phyloP scores from a whole-genome alignment of 176 grass and related monocot genomes.

The Triticum turgidum region DNA sequence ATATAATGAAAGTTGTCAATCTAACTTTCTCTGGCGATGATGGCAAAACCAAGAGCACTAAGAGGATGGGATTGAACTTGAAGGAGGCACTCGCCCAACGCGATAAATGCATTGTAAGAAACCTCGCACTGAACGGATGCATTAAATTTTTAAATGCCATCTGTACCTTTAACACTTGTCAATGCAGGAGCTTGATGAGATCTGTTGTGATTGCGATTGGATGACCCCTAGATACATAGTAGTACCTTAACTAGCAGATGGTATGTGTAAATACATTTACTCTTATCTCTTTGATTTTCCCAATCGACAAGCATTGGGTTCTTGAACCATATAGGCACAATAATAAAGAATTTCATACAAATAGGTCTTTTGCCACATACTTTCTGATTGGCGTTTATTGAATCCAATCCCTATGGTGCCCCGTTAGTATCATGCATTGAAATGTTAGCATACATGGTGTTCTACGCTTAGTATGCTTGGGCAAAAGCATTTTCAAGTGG shows the following conservation, averaged over 20 bases:
- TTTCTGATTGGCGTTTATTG: neutral
- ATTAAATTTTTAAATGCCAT: neutral
- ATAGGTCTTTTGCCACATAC: neutral
- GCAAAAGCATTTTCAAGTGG: neutral
- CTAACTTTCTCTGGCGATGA: slow-evolving; percentile 24
- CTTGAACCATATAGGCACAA: slow-evolving; percentile 6
- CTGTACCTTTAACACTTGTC: neutral
- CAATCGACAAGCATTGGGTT: neutral
- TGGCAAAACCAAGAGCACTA: slow-evolving; percentile 14
- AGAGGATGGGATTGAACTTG: slow-evolving; percentile 39
- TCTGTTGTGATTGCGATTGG: slow-evolving; percentile 44
- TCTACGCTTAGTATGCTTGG: too few species aligned
- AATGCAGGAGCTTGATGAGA: slow-evolving; percentile 49
- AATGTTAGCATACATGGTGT: too few species aligned
- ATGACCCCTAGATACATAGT: slow-evolving; percentile 49
- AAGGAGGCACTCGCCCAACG: slow-evolving; percentile 25
- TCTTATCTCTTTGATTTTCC: neutral
- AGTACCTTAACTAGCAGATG: slow-evolving; percentile 33
- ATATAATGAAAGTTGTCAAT: neutral
- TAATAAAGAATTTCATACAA: neutral
- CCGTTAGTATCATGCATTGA: neutral
- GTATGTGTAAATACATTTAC: slow-evolving; percentile 25
- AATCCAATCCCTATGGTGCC: neutral
- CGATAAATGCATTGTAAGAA: slow-evolving; percentile 45
- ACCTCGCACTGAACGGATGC: neutral